Evolutionary conservation across 1,139 yeast genomes (phyloP), one percentile per base, ranked within the genome.

Genomic region (Saccharomyces pastorianus): DNA sequence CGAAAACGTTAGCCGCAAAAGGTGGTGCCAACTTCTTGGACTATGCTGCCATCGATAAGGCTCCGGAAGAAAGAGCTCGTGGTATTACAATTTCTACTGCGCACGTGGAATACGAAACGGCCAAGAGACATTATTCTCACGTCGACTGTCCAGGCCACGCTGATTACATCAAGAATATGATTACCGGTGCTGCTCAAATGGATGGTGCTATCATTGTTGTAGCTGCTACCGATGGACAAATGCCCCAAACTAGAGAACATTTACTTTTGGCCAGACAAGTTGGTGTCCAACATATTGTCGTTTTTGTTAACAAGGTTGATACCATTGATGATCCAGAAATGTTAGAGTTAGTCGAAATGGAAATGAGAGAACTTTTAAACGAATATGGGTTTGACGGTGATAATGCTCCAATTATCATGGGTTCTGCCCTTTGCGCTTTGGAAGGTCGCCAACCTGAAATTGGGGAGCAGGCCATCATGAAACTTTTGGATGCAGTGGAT

Each of bases 161-260:
- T 61, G 98, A 93, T 81, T 93, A 91, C 76, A 93, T 93, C 76
- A 93, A 93, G 80, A 91, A 91, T 75, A 93, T 93, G 98, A 93
- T 93, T 75, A 89, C 97, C 64, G 98, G 98, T 84, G 98, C 98
- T 67, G 96, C 98, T 66, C 96, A 93, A 75, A 91, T 91, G 98
- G 99, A 93, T 74, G 98, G 98, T 80, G 99, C 98, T 64, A 91
- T 93, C 68, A 91, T 93, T 78, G 99, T 93, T 62, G 99, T 93
- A 74, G 98, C 98, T 70, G 99, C 99, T 61, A 81, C 96, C 58
- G 99, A 93, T 71, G 99, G 99, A 71, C 96, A 91, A 78, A 93
- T 93, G 99, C 98, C 97, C 71, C 99, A 93, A 80, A 95, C 99
- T 66, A 88, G 97, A 80, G 99, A 93, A 79, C 99, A 93, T 77